Conservation (phyloP, 2,329 filamentous ascomycete species). For the Sclerotinia spermophila region DNA sequence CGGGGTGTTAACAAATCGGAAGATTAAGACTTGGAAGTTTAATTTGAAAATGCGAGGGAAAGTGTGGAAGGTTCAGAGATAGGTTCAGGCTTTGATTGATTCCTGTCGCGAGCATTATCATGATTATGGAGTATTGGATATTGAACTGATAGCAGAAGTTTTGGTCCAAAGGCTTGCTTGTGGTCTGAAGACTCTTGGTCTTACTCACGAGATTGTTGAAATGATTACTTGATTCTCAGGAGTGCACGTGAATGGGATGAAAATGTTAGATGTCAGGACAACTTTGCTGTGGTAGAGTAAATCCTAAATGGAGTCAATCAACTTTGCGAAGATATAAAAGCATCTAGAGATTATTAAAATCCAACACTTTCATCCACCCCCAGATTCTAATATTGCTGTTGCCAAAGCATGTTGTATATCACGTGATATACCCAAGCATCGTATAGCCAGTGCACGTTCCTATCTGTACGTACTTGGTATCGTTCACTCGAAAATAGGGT, state of each 20-base stretch:
- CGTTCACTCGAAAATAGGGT: background rate
- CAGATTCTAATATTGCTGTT: background rate
- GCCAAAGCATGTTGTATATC: background rate
- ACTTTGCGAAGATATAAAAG: accelerated
- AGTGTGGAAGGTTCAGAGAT: background rate
- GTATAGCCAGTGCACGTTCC: background rate
- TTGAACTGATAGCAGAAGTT: background rate
- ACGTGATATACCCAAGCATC: background rate
- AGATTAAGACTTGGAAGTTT: background rate
- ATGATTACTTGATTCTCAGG: too few relatives aligned
- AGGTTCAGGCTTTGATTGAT: background rate
- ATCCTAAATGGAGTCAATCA: background rate
- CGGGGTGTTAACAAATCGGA: background rate
- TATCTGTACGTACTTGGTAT: too few relatives aligned
- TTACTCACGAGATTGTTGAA: background rate
- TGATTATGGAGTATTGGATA: background rate
- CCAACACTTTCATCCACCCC: background rate
- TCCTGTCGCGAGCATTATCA: background rate
- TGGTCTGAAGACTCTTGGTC: background rate
- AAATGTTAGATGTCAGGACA: background rate
- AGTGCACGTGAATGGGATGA: background rate
- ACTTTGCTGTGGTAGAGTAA: background rate
- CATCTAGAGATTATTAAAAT: background rate
- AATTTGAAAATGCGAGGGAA: background rate
- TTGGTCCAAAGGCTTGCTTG: background rate